phyloP scores from a whole-genome alignment of 345 rosid species.

The Brassica rapa region DNA sequence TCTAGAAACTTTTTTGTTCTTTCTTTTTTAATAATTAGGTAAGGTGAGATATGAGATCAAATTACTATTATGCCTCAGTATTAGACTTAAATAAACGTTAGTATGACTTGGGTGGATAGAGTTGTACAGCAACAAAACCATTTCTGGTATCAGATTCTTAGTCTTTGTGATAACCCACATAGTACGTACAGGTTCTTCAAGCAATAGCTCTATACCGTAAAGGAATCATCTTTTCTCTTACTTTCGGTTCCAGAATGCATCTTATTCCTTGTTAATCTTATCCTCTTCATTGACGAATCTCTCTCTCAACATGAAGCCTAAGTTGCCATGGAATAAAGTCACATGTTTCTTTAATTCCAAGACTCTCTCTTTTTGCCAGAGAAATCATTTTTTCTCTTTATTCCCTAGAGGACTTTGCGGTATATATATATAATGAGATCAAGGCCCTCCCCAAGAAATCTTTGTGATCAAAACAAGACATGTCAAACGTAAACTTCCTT shows the following conservation, averaged over 20 bases:
- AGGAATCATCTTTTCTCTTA: constrained; percentile 7
- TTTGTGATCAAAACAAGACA: constrained; percentile 21
- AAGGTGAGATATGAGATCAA: not conserved
- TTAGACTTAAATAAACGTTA: not conserved
- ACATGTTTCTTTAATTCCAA: constrained; percentile 23
- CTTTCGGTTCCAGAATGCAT: constrained; percentile 18
- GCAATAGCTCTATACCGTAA: not conserved
- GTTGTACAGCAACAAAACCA: not conserved
- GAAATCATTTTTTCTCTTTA: constrained; percentile 14
- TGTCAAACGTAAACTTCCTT: constrained; percentile 61
- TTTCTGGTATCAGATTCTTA: constrained; percentile 4
- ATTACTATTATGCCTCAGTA: not conserved
- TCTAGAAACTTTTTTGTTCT: no score
- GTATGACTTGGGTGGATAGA: not conserved
- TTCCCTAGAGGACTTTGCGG: not conserved
- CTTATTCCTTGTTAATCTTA: constrained; percentile 27
- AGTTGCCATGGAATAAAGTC: constrained; percentile 33
- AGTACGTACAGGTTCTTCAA: not conserved
- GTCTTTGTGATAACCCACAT: not conserved
- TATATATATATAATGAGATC: constrained; percentile 12
- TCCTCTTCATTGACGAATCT: constrained; percentile 19
- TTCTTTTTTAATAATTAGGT: not conserved
- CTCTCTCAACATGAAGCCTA: constrained; percentile 11
- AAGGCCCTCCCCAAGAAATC: not conserved
- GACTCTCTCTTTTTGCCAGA: not conserved